Evolutionary conservation across 108 stramenopile species (phyloP).

Genomic region (Seminavis robusta): DNA sequence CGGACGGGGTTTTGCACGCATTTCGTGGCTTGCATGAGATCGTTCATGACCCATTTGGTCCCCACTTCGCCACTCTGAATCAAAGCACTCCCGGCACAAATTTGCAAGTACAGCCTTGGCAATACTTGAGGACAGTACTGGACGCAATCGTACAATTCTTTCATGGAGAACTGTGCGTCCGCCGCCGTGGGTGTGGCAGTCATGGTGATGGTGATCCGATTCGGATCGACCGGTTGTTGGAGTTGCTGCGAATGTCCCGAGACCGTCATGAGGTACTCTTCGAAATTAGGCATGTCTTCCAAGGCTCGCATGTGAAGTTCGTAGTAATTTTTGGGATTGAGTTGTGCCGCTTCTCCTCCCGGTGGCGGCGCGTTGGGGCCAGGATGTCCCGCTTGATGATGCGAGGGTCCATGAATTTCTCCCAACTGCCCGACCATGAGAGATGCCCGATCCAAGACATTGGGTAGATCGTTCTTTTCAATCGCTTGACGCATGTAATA

Average conservation of each 20-base stretch:
- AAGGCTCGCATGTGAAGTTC: conserved; percentile 96
- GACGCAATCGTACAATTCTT: conserved; percentile 90
- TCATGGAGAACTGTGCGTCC: conserved; percentile 57
- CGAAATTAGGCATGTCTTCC: conserved; percentile 91
- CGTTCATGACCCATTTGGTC: conserved; percentile 85
- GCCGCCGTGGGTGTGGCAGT: conserved; percentile 3
- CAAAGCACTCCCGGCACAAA: conserved; percentile 93
- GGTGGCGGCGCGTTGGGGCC: conserved; percentile 29
- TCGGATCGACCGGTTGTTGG: not conserved
- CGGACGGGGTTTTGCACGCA: conserved; percentile 98
- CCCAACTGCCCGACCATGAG: conserved; percentile 94
- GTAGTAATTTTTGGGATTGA: conserved; percentile 97
- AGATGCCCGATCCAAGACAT: conserved; percentile 76
- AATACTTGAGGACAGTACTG: conserved; percentile 94
- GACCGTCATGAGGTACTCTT: conserved; percentile 81
- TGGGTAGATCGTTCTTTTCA: conserved; percentile 69
- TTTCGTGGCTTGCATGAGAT: conserved; percentile 93
- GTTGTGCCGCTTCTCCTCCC: conserved; percentile 39
- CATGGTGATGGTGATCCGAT: not conserved
- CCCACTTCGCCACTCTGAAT: conserved; percentile 78
- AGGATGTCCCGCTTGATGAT: conserved; percentile 22
- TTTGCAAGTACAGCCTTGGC: conserved; percentile 96
- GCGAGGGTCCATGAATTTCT: conserved; percentile 54
- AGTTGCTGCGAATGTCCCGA: not conserved
- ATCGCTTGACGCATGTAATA: conserved; percentile 82